These are phyloP conservation scores for Termitomyces sp. DNA, from an alignment of 768 basidiomycete genomes.

Conservation along the genomic window DNA sequence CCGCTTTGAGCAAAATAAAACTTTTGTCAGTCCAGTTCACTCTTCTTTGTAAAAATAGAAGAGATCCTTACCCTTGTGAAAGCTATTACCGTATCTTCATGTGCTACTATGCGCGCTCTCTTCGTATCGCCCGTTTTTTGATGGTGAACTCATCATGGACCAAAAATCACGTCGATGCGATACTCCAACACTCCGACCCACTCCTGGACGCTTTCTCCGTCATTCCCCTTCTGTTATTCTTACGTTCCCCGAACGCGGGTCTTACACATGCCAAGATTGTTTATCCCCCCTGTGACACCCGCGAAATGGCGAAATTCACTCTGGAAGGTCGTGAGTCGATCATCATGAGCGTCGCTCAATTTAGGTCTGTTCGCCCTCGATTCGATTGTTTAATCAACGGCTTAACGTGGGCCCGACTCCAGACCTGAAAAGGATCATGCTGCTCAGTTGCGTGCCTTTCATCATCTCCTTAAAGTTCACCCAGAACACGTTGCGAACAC, in stretches of 20 bases:
- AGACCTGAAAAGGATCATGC: slow-evolving; percentile 95
- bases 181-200: slow-evolving; percentile 56
- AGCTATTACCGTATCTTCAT: slow-evolving; percentile 92
- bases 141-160: slow-evolving; percentile 99
- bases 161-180: slow-evolving; percentile 72
- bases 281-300: slow-evolving; percentile 91
- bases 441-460: slow-evolving; percentile 71
- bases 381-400: neutral
- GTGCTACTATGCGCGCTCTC: slow-evolving; percentile 72
- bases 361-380: slow-evolving; percentile 51
- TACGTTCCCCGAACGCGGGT: slow-evolving; percentile 22
- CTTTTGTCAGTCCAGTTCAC: slow-evolving; percentile 40
- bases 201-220: slow-evolving; percentile 44
- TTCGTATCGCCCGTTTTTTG: slow-evolving; percentile 68
- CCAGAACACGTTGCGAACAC: slow-evolving; percentile 49
- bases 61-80: slow-evolving; percentile 2
- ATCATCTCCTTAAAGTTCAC: slow-evolving; percentile 48
- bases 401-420: neutral
- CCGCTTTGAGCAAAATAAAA: slow-evolving; percentile 55
- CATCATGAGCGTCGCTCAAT: slow-evolving; percentile 89
- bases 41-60: neutral
- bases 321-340: slow-evolving; percentile 54
- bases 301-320: slow-evolving; percentile 56
- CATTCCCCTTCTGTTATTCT: slow-evolving; percentile 37
- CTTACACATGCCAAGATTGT: slow-evolving; percentile 47